Evolutionary conservation across 345 rosid species (phyloP).

Genomic region (Lumnitzera racemosa): DNA sequence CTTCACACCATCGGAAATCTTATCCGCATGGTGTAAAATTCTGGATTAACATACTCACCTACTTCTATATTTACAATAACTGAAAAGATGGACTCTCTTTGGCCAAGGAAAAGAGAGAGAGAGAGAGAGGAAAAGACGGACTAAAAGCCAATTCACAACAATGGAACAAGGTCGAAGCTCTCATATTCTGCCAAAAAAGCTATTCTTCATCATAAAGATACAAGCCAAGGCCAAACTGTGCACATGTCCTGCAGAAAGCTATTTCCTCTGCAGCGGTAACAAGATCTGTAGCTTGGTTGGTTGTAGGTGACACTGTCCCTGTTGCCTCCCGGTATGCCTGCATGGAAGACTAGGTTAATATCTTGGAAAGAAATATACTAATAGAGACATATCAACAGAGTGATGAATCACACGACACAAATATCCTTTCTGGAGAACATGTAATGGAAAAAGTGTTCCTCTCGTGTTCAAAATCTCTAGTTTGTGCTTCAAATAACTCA

Average conservation of each 20-base stretch:
- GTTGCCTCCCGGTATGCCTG: constrained; percentile 95
- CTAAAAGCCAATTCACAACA: constrained; percentile 6
- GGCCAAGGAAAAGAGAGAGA: too few relatives aligned
- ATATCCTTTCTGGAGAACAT: too few relatives aligned
- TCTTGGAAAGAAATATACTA: too few relatives aligned
- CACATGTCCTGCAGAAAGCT: constrained; percentile 93
- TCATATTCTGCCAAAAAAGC: constrained; percentile 7
- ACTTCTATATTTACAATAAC: constrained; percentile 17
- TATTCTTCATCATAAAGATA: constrained; percentile 79
- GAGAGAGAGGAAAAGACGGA: background rate
- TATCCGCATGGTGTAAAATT: too few relatives aligned
- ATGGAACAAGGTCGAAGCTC: constrained; percentile 5
- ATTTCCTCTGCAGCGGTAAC: constrained; percentile 94
- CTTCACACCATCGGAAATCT: background rate
- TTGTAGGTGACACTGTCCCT: constrained; percentile 57
- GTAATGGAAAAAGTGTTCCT: too few relatives aligned
- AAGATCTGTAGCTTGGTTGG: constrained; percentile 42
- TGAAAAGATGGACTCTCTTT: background rate
- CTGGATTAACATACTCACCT: constrained; percentile 2
- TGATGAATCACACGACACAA: too few relatives aligned
- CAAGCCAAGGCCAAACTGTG: constrained; percentile 93
- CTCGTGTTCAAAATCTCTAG: too few relatives aligned
- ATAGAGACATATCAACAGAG: too few relatives aligned
- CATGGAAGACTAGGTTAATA: constrained; percentile 1
- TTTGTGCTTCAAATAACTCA: too few relatives aligned